A percentile compares a stretch with the other conserved stretches of the same genome.
These are phyloP conservation scores for Prunella vulgaris DNA, from an alignment of 257 asterid species.

Conservation along the genomic window DNA sequence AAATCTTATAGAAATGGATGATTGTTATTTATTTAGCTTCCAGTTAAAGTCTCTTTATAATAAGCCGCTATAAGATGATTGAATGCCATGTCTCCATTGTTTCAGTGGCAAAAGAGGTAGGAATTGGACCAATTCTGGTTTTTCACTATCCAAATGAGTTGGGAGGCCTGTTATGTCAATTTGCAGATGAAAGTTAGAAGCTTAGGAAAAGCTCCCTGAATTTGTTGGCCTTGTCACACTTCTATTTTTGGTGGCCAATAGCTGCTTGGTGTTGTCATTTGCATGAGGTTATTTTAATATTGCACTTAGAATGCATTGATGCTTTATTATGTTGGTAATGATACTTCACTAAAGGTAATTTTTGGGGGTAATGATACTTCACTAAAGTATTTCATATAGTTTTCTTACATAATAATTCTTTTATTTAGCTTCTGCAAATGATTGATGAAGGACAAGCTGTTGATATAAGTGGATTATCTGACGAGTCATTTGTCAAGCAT, in stretches of 20 bases:
- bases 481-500: slow-evolving; percentile 66
- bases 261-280: not conserved
- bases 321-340: not conserved
- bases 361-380: not conserved
- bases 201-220: not conserved
- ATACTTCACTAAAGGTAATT: not conserved
- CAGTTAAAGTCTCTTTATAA: not conserved
- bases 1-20: not conserved
- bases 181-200: not conserved
- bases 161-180: too few species aligned
- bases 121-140: not conserved
- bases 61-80: slow-evolving; percentile 8
- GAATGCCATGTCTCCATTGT: not conserved
- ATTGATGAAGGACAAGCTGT: slow-evolving; percentile 97
- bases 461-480: slow-evolving; percentile 86
- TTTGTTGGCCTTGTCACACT: not conserved
- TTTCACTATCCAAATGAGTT: not conserved
- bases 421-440: slow-evolving; percentile 72
- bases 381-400: not conserved
- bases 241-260: slow-evolving; percentile 5
- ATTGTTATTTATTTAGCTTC: not conserved
- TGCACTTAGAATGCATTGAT: not conserved
- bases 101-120: slow-evolving; percentile 8
- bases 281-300: slow-evolving; percentile 8
- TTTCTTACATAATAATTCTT: slow-evolving; percentile 22